A percentile compares a stretch with the other conserved stretches of the same genome.
Evolutionary conservation across 768 basidiomycete genomes (phyloP).

Genomic region (Thelephora ganbajun): DNA sequence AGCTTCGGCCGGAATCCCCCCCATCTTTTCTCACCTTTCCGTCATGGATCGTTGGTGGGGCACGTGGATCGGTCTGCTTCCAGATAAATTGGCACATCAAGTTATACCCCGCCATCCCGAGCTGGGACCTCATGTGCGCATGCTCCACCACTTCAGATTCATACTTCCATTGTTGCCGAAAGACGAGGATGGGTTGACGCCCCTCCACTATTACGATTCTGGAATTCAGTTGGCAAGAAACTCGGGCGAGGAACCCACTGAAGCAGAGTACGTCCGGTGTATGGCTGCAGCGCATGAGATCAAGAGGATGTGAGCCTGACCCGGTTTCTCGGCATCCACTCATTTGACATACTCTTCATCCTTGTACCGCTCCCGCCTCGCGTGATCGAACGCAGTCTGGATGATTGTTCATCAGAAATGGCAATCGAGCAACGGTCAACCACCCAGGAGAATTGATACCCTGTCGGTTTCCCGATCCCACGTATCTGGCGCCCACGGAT

Average conservation of each 20-base stretch:
- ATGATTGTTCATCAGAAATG: background rate
- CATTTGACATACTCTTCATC: background rate
- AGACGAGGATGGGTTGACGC: slow-evolving; percentile 52
- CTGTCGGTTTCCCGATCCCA: too few relatives aligned
- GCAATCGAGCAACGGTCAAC: background rate
- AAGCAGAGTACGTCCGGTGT: slow-evolving; percentile 53
- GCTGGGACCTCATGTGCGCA: slow-evolving; percentile 57
- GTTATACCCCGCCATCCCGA: slow-evolving; percentile 62
- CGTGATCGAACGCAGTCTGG: background rate
- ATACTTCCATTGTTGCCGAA: slow-evolving; percentile 43
- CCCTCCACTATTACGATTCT: slow-evolving; percentile 65
- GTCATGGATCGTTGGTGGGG: background rate
- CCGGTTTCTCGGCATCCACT: background rate
- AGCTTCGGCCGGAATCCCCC: background rate
- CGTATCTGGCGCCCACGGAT: too few relatives aligned
- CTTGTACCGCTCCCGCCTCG: background rate
- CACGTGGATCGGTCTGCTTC: background rate
- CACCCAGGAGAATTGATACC: too few relatives aligned
- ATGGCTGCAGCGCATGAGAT: slow-evolving; percentile 50
- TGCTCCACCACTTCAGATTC: slow-evolving; percentile 73
- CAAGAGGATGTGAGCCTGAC: slow-evolving; percentile 35
- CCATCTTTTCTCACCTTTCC: background rate
- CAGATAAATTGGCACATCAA: slow-evolving; percentile 55
- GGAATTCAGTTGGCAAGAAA: slow-evolving; percentile 61
- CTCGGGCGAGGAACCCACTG: slow-evolving; percentile 42